Percentiles rank a stretch among this genome's conserved stretches.
Conservation (phyloP, 2,329 filamentous ascomycete genomes). For the Phyllosticta citribraziliensis region DNA sequence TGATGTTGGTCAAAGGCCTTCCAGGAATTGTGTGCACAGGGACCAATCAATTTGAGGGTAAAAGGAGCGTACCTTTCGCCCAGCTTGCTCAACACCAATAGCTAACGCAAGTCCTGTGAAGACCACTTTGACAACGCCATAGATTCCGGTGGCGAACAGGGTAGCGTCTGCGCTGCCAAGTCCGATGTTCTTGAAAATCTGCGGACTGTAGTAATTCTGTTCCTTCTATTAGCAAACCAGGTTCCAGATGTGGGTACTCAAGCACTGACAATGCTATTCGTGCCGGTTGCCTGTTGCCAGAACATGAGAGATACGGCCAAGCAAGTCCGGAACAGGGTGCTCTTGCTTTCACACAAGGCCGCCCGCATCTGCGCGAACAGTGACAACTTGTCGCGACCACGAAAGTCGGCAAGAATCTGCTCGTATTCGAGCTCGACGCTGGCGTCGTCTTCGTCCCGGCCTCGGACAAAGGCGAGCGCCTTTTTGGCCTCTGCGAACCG, state of each 20-base stretch:
- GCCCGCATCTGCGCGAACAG: slow-evolving; percentile 28
- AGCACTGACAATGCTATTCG: background rate
- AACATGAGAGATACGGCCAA: slow-evolving; percentile 37
- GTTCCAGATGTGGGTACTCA: slow-evolving; percentile 1
- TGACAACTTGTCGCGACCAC: slow-evolving; percentile 33
- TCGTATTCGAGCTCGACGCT: slow-evolving; percentile 32
- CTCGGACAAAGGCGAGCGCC: slow-evolving; percentile 31
- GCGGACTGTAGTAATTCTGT: slow-evolving; percentile 34
- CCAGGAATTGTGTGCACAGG: too few species aligned
- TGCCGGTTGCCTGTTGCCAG: slow-evolving; percentile 32
- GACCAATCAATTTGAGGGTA: background rate
- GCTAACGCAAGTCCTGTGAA: slow-evolving; percentile 34
- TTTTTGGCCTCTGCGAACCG: slow-evolving; percentile 35
- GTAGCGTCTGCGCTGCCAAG: slow-evolving; percentile 28
- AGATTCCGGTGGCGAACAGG: slow-evolving; percentile 38
- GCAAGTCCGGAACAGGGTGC: slow-evolving; percentile 31
- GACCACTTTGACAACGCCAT: slow-evolving; percentile 38
- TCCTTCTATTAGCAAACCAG: slow-evolving; percentile 14
- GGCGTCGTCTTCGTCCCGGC: slow-evolving; percentile 24
- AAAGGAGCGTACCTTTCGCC: slow-evolving; percentile 27
- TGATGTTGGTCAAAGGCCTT: background rate
- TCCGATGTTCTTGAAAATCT: slow-evolving; percentile 36
- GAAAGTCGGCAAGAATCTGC: slow-evolving; percentile 33
- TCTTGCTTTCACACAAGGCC: slow-evolving; percentile 27
- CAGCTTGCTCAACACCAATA: slow-evolving; percentile 36